These are phyloP conservation scores for Cordyceps cateniannulata DNA, from an alignment of 2,329 filamentous ascomycete species.

Conservation along the genomic window DNA sequence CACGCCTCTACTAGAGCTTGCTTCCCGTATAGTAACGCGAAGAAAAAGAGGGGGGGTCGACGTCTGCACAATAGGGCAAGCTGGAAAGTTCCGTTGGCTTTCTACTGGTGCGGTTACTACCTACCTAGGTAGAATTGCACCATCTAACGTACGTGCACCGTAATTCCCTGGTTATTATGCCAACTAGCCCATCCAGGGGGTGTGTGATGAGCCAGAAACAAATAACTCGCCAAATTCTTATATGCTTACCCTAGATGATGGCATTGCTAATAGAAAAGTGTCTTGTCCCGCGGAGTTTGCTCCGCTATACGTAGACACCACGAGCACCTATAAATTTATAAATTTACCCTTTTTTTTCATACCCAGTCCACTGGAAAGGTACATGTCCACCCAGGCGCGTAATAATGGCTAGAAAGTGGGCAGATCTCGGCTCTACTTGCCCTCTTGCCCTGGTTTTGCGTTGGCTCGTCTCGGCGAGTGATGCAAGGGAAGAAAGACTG, in stretches of 20 bases:
- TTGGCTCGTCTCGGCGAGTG: not conserved
- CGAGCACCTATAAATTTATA: no score
- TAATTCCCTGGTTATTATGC: no score
- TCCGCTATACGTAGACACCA: not conserved
- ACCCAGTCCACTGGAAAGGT: no score
- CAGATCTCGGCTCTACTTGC: not conserved
- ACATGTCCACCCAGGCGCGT: not conserved
- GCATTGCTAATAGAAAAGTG: not conserved
- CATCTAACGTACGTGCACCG: no score
- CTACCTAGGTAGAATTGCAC: no score
- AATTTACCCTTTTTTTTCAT: no score
- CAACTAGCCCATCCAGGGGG: not conserved
- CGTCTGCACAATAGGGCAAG: not conserved
- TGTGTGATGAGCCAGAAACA: not conserved
- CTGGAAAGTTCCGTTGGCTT: slow-evolving; percentile 1
- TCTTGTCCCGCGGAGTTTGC: not conserved
- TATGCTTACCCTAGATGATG: no score
- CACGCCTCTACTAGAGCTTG: not conserved
- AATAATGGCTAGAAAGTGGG: not conserved
- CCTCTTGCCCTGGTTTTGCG: not conserved
- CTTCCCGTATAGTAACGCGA: not conserved
- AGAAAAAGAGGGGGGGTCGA: not conserved
- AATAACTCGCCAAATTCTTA: no score
- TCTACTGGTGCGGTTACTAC: not conserved
- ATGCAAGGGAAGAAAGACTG: no score